Evolutionary conservation across 1,139 yeast genomes (phyloP).

Genomic region (Hyphopichia burtonii): DNA sequence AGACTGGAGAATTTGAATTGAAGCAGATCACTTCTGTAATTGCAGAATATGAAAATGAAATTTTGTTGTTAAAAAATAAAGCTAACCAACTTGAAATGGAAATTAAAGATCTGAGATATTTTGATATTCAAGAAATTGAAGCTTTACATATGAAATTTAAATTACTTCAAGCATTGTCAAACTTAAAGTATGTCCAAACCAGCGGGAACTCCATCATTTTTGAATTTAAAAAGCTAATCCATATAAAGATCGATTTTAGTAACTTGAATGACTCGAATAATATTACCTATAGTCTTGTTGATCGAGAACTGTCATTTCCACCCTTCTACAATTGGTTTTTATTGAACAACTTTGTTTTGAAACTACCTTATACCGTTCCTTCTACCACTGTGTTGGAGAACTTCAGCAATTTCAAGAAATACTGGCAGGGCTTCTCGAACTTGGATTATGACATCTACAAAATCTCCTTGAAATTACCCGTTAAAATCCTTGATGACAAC

Average conservation of each 20-base stretch:
- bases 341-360: slow-evolving; percentile 7
- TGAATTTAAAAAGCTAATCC: slow-evolving; percentile 15
- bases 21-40: slow-evolving; percentile 12
- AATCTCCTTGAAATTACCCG: slow-evolving; percentile 29
- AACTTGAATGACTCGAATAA: slow-evolving; percentile 4
- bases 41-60: slow-evolving; percentile 15
- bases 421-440: slow-evolving; percentile 19
- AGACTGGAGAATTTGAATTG: slow-evolving; percentile 9
- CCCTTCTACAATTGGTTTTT: slow-evolving; percentile 6
- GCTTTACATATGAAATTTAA: slow-evolving; percentile 21
- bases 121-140: slow-evolving; percentile 24
- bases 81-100: slow-evolving; percentile 14
- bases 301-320: neutral
- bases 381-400: slow-evolving; percentile 6
- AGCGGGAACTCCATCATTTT: slow-evolving; percentile 12
- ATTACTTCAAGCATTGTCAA: slow-evolving; percentile 21
- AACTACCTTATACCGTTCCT: slow-evolving; percentile 2
- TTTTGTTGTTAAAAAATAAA: slow-evolving; percentile 13
- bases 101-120: slow-evolving; percentile 21
- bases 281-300: neutral
- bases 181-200: slow-evolving; percentile 14
- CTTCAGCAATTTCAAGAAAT: slow-evolving; percentile 14
- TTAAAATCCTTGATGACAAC: slow-evolving; percentile 9
- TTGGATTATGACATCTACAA: slow-evolving; percentile 29
- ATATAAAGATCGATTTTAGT: slow-evolving; percentile 13